A percentile compares a stretch with the other conserved stretches of the same genome.
These are phyloP conservation scores for Aureobasidium pullulans DNA, from an alignment of 2,329 filamentous ascomycete species.

Conservation along the genomic window DNA sequence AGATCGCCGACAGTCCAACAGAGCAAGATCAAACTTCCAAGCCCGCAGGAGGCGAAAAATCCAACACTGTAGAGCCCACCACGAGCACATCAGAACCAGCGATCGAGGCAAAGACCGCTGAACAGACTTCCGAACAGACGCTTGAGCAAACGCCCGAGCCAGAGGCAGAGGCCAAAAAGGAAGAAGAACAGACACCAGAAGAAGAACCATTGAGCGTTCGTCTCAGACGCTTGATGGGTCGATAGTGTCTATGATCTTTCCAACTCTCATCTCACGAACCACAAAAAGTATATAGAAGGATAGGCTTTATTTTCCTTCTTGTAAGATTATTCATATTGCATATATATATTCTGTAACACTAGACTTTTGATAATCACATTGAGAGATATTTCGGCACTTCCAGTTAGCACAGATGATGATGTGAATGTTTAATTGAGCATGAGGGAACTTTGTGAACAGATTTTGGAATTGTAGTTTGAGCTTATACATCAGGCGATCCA, in stretches of 20 bases:
- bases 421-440: background rate
- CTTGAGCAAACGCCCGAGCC: background rate
- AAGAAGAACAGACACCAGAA: background rate
- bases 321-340: background rate
- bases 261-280: background rate
- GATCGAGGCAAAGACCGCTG: background rate
- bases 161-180: background rate
- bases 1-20: background rate
- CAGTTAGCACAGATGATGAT: background rate
- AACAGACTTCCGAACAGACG: background rate
- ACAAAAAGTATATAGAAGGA: background rate
- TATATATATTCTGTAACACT: background rate
- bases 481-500: background rate
- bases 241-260: background rate
- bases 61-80: background rate
- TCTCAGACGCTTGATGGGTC: slow-evolving; percentile 1
- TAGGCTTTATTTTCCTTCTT: background rate
- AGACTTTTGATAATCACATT: background rate
- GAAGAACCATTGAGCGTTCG: slow-evolving; percentile 1
- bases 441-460: background rate
- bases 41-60: background rate
- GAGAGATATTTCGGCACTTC: too few species aligned
- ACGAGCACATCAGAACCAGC: background rate
- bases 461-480: background rate
- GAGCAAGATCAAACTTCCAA: background rate